A percentile compares a stretch with the other conserved stretches of the same genome.
Evolutionary conservation across 2,329 filamentous ascomycete genomes (phyloP).

Genomic region (Fusarium oxysporum): DNA sequence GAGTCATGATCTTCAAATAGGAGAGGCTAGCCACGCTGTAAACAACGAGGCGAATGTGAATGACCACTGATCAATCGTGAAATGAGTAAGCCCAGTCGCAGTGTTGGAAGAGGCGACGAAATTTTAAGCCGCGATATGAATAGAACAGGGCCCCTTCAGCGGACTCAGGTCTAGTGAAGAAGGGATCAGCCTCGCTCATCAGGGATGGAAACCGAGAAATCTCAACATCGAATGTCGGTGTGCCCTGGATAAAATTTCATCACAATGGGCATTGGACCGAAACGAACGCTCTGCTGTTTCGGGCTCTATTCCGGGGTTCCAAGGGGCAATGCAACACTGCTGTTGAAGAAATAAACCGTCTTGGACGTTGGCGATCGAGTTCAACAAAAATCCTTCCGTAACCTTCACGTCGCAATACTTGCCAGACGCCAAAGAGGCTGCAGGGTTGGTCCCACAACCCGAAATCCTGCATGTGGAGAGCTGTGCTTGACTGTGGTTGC

Average conservation of each 20-base stretch:
- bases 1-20: conserved; percentile 9
- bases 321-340: conserved; percentile 31
- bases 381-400: conserved; percentile 23
- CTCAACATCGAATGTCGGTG: conserved; percentile 36
- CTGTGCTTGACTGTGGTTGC: conserved; percentile 23
- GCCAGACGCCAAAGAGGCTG: conserved; percentile 18
- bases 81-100: conserved; percentile 15
- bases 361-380: conserved; percentile 12
- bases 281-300: conserved; percentile 16
- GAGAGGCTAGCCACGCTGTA: conserved; percentile 10
- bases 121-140: conserved; percentile 35
- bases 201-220: conserved; percentile 28
- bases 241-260: conserved; percentile 8
- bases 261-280: conserved; percentile 7
- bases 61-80: conserved; percentile 8
- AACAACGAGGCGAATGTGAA: conserved; percentile 5
- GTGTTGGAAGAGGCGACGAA: conserved; percentile 11
- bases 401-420: conserved; percentile 17
- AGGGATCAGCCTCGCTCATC: conserved; percentile 32
- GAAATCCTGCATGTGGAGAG: conserved; percentile 27
- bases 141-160: conserved; percentile 29
- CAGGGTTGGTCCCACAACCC: conserved; percentile 43
- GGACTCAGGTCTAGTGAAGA: conserved; percentile 29
- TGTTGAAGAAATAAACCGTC: conserved; percentile 19
- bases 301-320: conserved; percentile 7